These are phyloP conservation scores for Suhomyces bribrorum DNA, from an alignment of 1,139 yeast genomes.

Conservation along the genomic window DNA sequence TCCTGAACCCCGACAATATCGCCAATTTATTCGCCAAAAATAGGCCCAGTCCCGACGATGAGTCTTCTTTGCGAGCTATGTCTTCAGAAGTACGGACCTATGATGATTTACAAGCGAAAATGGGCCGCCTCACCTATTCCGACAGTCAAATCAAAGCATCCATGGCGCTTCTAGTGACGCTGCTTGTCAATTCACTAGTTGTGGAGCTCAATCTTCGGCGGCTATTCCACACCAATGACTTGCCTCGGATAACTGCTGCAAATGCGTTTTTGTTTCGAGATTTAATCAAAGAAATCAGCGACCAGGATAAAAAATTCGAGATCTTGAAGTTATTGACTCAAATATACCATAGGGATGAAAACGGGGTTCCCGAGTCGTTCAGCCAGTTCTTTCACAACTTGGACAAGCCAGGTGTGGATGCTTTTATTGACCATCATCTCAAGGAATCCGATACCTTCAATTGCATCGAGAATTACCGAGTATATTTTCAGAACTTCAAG, in stretches of 20 bases:
- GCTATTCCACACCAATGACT: conserved; percentile 16
- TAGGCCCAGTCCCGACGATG: background rate
- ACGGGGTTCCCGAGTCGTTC: conserved; percentile 19
- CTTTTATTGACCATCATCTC: conserved; percentile 17
- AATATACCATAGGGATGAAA: conserved; percentile 15
- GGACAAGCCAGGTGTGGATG: conserved; percentile 14
- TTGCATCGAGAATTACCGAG: conserved; percentile 24
- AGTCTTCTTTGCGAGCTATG: too few relatives aligned
- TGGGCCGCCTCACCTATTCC: conserved; percentile 15
- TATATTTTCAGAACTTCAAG: conserved; percentile 27
- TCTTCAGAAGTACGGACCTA: background rate
- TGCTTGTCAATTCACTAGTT: conserved; percentile 24
- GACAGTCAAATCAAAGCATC: conserved; percentile 24
- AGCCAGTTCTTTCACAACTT: conserved; percentile 19
- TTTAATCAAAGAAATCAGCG: conserved; percentile 19
- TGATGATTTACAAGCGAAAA: conserved; percentile 1
- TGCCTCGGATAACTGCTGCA: conserved; percentile 3
- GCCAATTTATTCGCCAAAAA: conserved; percentile 19
- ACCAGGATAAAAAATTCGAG: conserved; percentile 17
- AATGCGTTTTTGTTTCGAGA: conserved; percentile 19
- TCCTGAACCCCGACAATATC: conserved; percentile 18
- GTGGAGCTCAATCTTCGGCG: conserved; percentile 29
- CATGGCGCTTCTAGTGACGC: conserved; percentile 19
- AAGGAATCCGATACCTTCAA: conserved; percentile 19
- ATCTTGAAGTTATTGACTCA: conserved; percentile 18